These are phyloP conservation scores for Fusarium multiceps DNA, from an alignment of 2,329 filamentous ascomycete genomes.

Conservation along the genomic window DNA sequence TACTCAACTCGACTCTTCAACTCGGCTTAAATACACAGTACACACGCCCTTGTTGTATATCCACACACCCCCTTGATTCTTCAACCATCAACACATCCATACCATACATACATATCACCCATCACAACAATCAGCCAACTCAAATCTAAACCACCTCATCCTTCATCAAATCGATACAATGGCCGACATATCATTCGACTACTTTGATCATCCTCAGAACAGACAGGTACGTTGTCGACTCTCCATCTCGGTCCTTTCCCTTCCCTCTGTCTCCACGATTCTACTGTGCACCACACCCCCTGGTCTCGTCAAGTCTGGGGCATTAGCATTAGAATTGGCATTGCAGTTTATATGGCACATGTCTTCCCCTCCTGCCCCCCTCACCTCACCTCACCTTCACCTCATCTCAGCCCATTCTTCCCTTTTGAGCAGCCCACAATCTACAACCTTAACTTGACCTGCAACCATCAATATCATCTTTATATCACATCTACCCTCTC, in stretches of 20 bases:
- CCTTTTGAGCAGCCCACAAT: conserved; percentile 25
- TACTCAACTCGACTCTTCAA: conserved; percentile 22
- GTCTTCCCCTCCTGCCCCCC: conserved; percentile 31
- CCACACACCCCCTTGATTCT: conserved; percentile 23
- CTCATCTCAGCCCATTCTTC: conserved; percentile 41
- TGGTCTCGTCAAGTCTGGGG: conserved; percentile 34
- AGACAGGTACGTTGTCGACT: conserved; percentile 43
- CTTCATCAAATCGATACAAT: conserved; percentile 28
- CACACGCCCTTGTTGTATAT: conserved; percentile 12
- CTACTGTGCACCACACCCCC: conserved; percentile 32
- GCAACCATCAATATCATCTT: conserved; percentile 30
- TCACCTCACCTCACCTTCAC: conserved; percentile 41
- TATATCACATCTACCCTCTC: conserved; percentile 33
- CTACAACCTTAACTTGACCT: conserved; percentile 13
- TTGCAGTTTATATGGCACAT: conserved; percentile 44
- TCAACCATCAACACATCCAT: background rate
- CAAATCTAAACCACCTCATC: background rate
- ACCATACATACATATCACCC: conserved; percentile 8
- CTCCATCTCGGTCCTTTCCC: conserved; percentile 23
- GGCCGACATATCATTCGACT: conserved; percentile 47
- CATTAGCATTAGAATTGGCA: conserved; percentile 24
- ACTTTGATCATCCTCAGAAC: conserved; percentile 45
- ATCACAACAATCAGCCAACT: conserved; percentile 36
- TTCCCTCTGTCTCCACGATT: conserved; percentile 6
- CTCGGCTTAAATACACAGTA: background rate